Base-by-base conservation (phyloP, 176 grass and related monocot species). In the Poa pratensis region DNA sequence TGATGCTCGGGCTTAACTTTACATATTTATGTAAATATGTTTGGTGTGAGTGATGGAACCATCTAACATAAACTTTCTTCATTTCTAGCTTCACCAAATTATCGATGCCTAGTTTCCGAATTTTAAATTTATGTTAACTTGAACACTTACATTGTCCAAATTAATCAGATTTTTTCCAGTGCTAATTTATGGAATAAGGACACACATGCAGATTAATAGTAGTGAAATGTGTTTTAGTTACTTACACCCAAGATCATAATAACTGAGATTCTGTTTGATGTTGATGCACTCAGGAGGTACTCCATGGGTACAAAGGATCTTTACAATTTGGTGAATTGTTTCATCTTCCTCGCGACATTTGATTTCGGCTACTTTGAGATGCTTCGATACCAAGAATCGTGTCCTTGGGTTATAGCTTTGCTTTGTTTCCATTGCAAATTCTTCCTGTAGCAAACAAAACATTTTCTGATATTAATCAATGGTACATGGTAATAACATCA, bases 351-450 rank as follows among this genome's bases (percentile, higher is more conserved):
- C 3, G 2, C 11, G 0, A 23, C 40, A 71, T 45, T 15, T 71
- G 68, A 71, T 71, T 45, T 71, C 10, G 5, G 23, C 68, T 71
- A 45, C 68, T 39, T 43, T 71, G 39, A 45, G 20, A 23, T 70
- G 67, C 67, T 70, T 70, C 20, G 67, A 70, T 40, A 70, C 19
- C 67, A 70, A 42, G 67, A 70, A 43, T 22, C 11, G 67, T 70
- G 35, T 2, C 67, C 35, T 70, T 42, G 35, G 35, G 4, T 42
- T 42, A 19, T 70, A 70, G 35, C 19, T 70, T 39, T 43, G 19
- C n/a, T 40, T 37, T 12, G 19, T 42, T 42, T 70, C 20, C 4
- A 13, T 70, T 11, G 2, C 35, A 42, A 4, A 20, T 62, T 27
- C 23, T 12, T n/a, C 35, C 66, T 70, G 4, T 40, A 40, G 66